Conservation (phyloP, 805 yeast genomes). For the Cyberlindnera galapagoensis region DNA sequence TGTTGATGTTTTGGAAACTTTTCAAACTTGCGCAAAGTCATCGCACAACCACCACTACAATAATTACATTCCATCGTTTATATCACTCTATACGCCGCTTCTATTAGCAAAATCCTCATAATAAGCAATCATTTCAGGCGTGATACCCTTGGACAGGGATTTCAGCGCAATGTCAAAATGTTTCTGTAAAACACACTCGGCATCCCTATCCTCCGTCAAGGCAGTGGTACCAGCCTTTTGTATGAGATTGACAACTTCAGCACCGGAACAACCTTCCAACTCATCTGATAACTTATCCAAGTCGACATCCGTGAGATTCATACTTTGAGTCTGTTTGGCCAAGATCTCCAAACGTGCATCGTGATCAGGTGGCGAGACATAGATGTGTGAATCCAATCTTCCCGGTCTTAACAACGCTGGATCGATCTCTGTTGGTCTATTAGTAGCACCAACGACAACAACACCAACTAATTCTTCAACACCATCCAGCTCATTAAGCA, state of each 20-base stretch:
- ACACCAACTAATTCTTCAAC: constrained; percentile 93
- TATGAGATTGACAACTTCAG: constrained; percentile 85
- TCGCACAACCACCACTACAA: neutral
- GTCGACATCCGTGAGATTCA: constrained; percentile 48
- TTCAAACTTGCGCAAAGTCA: neutral
- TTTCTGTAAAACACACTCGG: constrained; percentile 43
- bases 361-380: constrained; percentile 86
- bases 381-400: constrained; percentile 85
- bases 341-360: constrained; percentile 78
- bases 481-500: constrained; percentile 94
- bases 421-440: constrained; percentile 89
- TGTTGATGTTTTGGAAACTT: neutral
- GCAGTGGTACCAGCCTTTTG: constrained; percentile 97
- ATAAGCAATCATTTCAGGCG: constrained; percentile 76
- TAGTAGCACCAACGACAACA: constrained; percentile 92
- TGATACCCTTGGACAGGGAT: constrained; percentile 72
- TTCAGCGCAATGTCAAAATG: constrained; percentile 71
- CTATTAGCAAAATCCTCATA: constrained; percentile 45
- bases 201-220: constrained; percentile 66
- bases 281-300: constrained; percentile 46
- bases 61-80: neutral
- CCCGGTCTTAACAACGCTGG: constrained; percentile 95
- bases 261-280: constrained; percentile 94
- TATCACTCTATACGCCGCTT: constrained; percentile 29
- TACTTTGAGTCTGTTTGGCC: constrained; percentile 58